Base-by-base conservation (phyloP, 805 yeast species). In the Kodamaea sagamina region DNA sequence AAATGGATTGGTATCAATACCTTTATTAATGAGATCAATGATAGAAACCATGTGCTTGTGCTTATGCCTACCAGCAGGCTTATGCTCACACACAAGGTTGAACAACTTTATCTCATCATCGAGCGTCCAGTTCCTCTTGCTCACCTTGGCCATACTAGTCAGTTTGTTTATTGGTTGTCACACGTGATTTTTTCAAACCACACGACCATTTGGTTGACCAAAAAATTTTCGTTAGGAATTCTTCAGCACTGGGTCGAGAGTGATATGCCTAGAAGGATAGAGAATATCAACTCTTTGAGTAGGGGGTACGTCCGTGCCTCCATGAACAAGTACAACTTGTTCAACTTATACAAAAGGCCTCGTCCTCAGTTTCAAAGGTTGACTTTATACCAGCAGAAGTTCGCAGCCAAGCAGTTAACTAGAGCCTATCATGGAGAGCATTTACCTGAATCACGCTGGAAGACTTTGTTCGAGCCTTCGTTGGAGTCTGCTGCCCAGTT, bases 401-500 rank as follows among this genome's bases (percentile, higher is more conserved):
- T 96, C 92, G 68, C 75, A 5, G 84, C 97, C 40, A 92, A 93
- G 64, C 84, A 81, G 60, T 97, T 90, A 60, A 84, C 97, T 6
- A 80, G 99, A 67, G 84, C 92, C 1, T 92, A 92, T 63, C 99
- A 92, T 62, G 99, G 99, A 54, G 98, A 93, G 58, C 88, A 85
- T 61, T 63, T 92, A 43, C 86, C 92, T 1, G 99, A 93, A 62
- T 71, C 79, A 13, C 80, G 90, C 59, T 86, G 89, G 84, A 84
- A 85, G 59, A 67, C 80, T 6, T 63, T 77, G 39, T 90, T 92
- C 68, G 71, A 81, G 42, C 78, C 81, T 17, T 81, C 83, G 47
- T 72, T 89, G 52, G 82, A 85, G 47, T 86, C 95, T 21, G 96
- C 89, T 31, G 93, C 95, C 6, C 96, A 89, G 57, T 75, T 89